Evolutionary conservation across 371 early-diverging fungal species (phyloP).

Genomic region (Circinella minor): DNA sequence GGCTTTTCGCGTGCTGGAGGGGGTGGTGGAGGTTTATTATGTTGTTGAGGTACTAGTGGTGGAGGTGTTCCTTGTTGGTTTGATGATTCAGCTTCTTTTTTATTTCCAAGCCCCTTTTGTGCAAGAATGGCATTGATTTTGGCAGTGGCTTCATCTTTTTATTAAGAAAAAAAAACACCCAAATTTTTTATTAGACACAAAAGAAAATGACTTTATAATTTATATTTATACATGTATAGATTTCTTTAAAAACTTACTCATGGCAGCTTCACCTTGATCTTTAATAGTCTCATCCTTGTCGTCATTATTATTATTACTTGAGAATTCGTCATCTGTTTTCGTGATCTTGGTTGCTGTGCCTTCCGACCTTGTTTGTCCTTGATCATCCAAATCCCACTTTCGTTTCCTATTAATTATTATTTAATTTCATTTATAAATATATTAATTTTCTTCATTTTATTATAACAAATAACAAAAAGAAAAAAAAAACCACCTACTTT

Average conservation of each 20-base stretch:
- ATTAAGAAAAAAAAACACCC: no score
- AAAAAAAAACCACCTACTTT: background rate
- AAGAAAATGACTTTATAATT: no score
- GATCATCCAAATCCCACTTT: constrained; percentile 54
- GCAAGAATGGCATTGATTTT: constrained; percentile 61
- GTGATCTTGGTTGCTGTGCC: constrained; percentile 28
- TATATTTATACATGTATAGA: no score
- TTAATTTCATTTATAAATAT: background rate
- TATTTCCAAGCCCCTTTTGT: constrained; percentile 51
- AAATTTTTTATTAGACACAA: no score
- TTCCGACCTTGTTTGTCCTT: constrained; percentile 25
- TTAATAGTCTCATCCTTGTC: background rate
- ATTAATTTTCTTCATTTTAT: background rate
- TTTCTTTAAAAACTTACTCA: constrained; percentile 4
- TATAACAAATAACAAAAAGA: background rate
- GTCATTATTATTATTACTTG: constrained; percentile 2
- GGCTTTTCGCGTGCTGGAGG: constrained; percentile 18
- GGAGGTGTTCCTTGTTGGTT: constrained; percentile 8
- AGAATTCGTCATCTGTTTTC: constrained; percentile 24
- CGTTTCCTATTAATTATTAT: constrained; percentile 36
- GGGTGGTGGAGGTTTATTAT: background rate
- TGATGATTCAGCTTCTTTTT: constrained; percentile 11
- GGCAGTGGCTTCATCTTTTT: constrained; percentile 23
- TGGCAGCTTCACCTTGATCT: constrained; percentile 39
- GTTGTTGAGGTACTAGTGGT: constrained; percentile 4